A percentile compares a stretch with the other conserved stretches of the same genome.
phyloP scores from a whole-genome alignment of 116 monocot genomes.

The Iris pallida region DNA sequence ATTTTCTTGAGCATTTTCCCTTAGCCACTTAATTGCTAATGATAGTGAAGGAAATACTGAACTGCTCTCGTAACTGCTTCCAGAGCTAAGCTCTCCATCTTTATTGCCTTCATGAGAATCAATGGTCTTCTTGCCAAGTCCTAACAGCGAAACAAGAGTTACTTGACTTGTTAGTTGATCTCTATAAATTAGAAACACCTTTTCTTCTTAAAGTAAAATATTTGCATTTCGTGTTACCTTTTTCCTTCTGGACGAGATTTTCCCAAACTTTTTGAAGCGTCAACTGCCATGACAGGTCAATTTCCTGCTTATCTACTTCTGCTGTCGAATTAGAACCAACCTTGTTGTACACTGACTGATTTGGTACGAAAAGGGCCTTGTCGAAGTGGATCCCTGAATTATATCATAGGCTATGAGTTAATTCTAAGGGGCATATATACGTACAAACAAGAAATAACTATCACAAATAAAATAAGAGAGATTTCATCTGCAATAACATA shows the following conservation, averaged over 20 bases:
- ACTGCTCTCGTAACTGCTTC: constrained; percentile 28
- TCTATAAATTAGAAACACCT: neutral
- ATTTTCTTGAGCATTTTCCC: constrained; percentile 51
- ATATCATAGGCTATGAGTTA: neutral
- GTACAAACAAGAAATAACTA: too few species aligned
- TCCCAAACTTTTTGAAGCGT: constrained; percentile 75
- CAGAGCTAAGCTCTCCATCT: constrained; percentile 10
- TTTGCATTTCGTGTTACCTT: constrained; percentile 24
- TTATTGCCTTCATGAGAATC: constrained; percentile 21
- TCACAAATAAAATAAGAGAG: too few species aligned
- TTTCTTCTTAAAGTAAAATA: constrained; percentile 6
- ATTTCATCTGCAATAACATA: too few species aligned
- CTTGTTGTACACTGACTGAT: constrained; percentile 70
- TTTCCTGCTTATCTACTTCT: constrained; percentile 35
- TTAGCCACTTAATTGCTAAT: constrained; percentile 73
- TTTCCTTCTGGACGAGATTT: constrained; percentile 32
- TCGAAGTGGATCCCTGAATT: constrained; percentile 71
- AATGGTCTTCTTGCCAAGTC: constrained; percentile 2
- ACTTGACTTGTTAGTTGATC: neutral
- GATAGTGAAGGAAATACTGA: constrained; percentile 73
- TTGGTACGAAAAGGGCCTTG: constrained; percentile 92
- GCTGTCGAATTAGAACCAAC: constrained; percentile 56
- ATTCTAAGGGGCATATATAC: too few species aligned
- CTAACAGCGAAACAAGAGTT: constrained; percentile 1
- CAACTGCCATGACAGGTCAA: constrained; percentile 89